A percentile compares a stretch with the other conserved stretches of the same genome.
phyloP scores from a whole-genome alignment of 768 basidiomycete genomes.

The Guyanaporus albipodus region DNA sequence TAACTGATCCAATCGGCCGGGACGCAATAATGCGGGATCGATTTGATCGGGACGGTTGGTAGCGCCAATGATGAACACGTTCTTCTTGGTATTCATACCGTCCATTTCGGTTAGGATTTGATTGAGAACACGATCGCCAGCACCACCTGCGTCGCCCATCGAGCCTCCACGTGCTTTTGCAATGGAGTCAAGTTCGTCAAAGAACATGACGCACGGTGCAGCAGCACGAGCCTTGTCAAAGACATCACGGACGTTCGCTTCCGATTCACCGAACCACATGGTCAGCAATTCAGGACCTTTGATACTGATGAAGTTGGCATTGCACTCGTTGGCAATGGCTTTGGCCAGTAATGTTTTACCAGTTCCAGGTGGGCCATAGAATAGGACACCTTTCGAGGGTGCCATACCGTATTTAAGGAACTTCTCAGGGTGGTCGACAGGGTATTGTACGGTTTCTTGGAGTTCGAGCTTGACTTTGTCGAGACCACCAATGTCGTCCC shows the following conservation, averaged over 20 bases:
- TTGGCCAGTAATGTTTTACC: constrained; percentile 99
- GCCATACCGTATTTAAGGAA: constrained; percentile 99
- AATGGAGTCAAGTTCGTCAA: constrained; percentile 98
- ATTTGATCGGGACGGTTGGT: constrained; percentile 98
- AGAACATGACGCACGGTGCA: constrained; percentile 99
- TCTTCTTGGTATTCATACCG: constrained; percentile 98
- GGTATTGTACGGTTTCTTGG: constrained; percentile 99
- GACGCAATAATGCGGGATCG: constrained; percentile 88
- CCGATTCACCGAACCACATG: constrained; percentile 99
- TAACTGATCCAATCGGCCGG: constrained; percentile 97
- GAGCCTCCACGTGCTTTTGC: constrained; percentile 91
- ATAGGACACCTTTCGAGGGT: constrained; percentile 97
- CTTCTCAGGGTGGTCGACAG: constrained; percentile 99
- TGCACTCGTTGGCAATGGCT: constrained; percentile 99
- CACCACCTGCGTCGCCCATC: constrained; percentile 89
- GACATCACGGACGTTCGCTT: constrained; percentile 98
- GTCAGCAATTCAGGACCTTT: constrained; percentile 98
- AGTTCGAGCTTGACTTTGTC: constrained; percentile 99
- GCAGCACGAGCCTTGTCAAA: constrained; percentile 99
- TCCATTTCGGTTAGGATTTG: constrained; percentile 98
- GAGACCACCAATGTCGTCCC: constrained; percentile 99
- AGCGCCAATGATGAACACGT: constrained; percentile 97
- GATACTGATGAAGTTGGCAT: constrained; percentile 99
- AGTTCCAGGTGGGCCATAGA: constrained; percentile 99
- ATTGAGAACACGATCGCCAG: constrained; percentile 96